These are phyloP conservation scores for Coniochaeta prunicola DNA, from an alignment of 2,329 filamentous ascomycete genomes.

Conservation along the genomic window DNA sequence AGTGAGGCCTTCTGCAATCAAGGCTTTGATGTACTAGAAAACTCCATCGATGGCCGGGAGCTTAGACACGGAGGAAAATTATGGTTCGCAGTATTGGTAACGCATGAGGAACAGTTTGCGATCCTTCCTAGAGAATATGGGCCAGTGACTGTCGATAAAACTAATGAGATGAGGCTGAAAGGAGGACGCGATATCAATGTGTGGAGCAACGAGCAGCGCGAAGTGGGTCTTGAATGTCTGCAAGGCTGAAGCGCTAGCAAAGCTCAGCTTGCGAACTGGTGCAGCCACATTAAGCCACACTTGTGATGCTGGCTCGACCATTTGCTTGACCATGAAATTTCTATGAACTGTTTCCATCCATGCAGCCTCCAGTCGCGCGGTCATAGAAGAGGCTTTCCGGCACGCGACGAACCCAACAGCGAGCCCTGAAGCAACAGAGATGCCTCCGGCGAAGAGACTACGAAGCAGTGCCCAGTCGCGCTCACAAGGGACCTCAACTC, in stretches of 20 bases:
- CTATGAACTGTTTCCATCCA: conserved; percentile 4
- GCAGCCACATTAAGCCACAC: not conserved
- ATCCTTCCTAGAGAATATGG: not conserved
- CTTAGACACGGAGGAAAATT: not conserved
- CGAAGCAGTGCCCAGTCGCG: conserved; percentile 41
- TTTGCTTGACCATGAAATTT: not conserved
- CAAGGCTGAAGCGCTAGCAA: not conserved
- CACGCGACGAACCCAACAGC: conserved; percentile 10
- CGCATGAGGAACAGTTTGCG: not conserved
- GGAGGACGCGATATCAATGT: not conserved
- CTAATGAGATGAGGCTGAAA: not conserved
- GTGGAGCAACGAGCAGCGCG: not conserved
- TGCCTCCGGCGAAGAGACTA: conserved; percentile 54
- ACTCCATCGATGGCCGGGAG: not conserved
- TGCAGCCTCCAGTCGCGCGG: conserved; percentile 7
- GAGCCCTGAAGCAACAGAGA: conserved; percentile 17
- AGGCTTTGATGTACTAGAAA: not conserved
- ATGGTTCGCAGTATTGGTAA: not conserved
- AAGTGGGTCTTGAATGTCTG: not conserved
- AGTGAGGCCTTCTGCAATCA: not conserved
- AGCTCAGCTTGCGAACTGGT: not conserved
- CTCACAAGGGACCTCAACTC: conserved; percentile 34
- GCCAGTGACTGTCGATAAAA: not conserved
- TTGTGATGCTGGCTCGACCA: not conserved
- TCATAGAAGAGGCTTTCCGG: conserved; percentile 8